Evolutionary conservation across 768 basidiomycete genomes (phyloP), one percentile per base, ranked within the genome.

Genomic region (Hygrocybe coccinea): DNA sequence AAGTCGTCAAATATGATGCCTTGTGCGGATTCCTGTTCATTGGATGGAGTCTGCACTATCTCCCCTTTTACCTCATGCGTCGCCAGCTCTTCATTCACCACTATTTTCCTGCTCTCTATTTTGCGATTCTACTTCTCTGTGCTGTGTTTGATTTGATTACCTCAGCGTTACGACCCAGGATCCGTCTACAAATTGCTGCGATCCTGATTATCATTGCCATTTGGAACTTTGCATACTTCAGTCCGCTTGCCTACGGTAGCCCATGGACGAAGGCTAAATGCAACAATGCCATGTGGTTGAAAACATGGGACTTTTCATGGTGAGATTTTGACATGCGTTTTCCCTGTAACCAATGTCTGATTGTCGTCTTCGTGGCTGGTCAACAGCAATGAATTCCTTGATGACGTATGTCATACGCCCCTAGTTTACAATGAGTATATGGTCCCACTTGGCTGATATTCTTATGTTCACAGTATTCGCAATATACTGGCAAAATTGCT

Each of bases 81-180:
- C 92, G 97, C 19, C 97, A 99, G 65, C 85, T 98, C 45, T 99
- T 99, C 81, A 73, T 99, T 21, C 95, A 98, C 67, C 97, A 98
- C 74, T 98, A 98, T 69, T 88, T 98, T 74, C 97, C 95, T 0
- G 93, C 95, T 0, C 76, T 99, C n/a, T 95, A 93, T 66, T 95
- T 90, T 62, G 85, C 88, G n/a, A 83, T 92, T 61, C 80, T 99
- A 11, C 75, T 92, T 21, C 78, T 79, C 24, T 87, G 87, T 52
- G 76, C 76, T 2, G 78, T 87, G 2, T 97, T 98, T 63, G 97
- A 99, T 70, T 79, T 94, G 46, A 70, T 84, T 36, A 97, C 95
- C 1, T 86, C 89, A 25, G 79, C 80, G 1, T 71, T 98, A 7
- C 79, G 86, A 33, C 91, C 93, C 0, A 77, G 83, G 36, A 72